Evolutionary conservation across 805 yeast species (phyloP), one percentile per base, ranked within the genome.

Genomic region (Ogataea sp.): DNA sequence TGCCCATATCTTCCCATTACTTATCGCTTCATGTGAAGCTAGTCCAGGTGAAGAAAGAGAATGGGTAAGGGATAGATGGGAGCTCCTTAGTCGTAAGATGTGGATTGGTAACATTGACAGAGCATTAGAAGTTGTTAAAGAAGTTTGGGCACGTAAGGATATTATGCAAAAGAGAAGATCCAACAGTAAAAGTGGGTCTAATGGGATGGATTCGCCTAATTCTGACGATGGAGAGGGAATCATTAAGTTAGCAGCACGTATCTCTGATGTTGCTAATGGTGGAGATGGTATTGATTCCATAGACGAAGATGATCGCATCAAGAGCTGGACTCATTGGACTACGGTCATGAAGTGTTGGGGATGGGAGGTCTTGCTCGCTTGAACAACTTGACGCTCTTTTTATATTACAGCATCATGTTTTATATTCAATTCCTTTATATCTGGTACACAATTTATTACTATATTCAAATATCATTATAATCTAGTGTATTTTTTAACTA

Each of bases 301-400:
- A 3, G 51, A 50, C n/a, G 58, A 55, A 27, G 58, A 53, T 13
- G 56, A 58, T 27, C 71, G 71, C 1, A 62, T 76, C 32, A 61
- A 63, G 35, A 67, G 75, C 24, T 65, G 72, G 60, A 58, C 77
- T 6, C 85, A 80, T 54, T 80, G 87, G 87, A 73, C 77, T 40
- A 61, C 73, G 0, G 76, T 80, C 14, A 80, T 80, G 85, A 70
- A 73, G 48, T 85, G 80, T 46, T 80, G 87, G 86, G 78, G 78
- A 1, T 78, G 86, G 84, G 86, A 80, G 52, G 80, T 80, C 9
- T 54, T 80, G 27, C 61, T 80, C 37, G 85, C 77, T 2, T 73
- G 46, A 55, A 13, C 9, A 28, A 30, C 3, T n/a, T n/a, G n/a
- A n/a, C n/a, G n/a, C n/a, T n/a, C n/a, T n/a, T n/a, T n/a, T n/a